These are phyloP conservation scores for Ophiostoma sp. DNA, from an alignment of 2,329 filamentous ascomycete species.

Conservation along the genomic window DNA sequence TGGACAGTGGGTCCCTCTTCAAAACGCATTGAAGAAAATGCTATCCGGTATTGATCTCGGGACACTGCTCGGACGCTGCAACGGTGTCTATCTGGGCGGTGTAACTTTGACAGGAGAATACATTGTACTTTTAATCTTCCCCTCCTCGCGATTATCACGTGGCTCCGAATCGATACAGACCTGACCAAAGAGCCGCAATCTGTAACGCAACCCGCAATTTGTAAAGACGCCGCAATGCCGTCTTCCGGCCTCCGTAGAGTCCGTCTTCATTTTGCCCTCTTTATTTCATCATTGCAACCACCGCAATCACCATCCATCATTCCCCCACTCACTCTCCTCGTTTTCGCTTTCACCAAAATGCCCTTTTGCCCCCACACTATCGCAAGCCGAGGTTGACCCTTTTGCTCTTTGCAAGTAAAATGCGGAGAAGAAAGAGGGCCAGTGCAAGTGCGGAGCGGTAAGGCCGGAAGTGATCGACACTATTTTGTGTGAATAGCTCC, in stretches of 20 bases:
- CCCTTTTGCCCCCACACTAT: neutral
- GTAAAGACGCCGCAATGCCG: neutral
- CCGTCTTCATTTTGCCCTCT: neutral
- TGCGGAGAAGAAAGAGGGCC: neutral
- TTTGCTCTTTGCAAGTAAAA: neutral
- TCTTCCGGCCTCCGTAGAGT: neutral
- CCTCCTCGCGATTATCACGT: neutral
- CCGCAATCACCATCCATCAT: neutral
- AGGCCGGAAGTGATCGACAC: neutral
- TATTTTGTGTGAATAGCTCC: neutral
- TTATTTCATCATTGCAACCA: neutral
- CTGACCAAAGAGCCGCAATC: neutral
- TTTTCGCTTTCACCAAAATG: neutral
- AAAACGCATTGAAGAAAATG: neutral
- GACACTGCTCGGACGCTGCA: neutral
- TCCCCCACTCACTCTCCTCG: neutral
- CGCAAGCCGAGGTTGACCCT: slow-evolving; percentile 4
- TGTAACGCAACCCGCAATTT: neutral
- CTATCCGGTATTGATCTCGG: neutral
- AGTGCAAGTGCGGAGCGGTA: neutral
- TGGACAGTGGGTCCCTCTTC: too few species aligned
- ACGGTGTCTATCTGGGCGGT: neutral
- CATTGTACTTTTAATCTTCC: neutral
- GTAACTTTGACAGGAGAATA: neutral
- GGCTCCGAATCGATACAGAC: neutral